Conservation (phyloP, 176 grass and related monocot genomes). For the Eremochloa ophiuroides region DNA sequence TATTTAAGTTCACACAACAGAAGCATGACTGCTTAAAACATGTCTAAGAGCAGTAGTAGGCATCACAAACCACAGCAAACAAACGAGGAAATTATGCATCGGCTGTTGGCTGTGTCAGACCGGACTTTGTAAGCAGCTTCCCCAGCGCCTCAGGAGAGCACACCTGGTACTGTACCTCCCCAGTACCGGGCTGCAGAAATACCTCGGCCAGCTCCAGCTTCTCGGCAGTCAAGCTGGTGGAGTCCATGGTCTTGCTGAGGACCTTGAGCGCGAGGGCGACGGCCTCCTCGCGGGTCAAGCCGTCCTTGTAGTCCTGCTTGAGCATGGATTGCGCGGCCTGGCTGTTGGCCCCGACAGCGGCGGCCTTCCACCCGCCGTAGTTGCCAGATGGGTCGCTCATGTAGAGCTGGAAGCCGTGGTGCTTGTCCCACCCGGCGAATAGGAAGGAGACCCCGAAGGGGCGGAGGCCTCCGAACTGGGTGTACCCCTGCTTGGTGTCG, state of each 20-base stretch:
- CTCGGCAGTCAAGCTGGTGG: conserved; percentile 73
- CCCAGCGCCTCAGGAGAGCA: conserved; percentile 60
- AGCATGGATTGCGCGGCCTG: conserved; percentile 94
- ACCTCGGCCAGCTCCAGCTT: conserved; percentile 93
- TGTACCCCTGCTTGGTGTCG: conserved; percentile 95
- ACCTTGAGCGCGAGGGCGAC: conserved; percentile 82
- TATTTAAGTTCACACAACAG: conserved; percentile 40
- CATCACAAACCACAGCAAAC: conserved; percentile 29
- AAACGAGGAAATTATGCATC: conserved; percentile 51
- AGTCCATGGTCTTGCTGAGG: conserved; percentile 94
- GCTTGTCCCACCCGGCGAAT: conserved; percentile 90
- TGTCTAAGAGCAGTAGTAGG: conserved; percentile 35
- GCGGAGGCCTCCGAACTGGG: conserved; percentile 90
- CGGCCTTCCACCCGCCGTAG: conserved; percentile 89
- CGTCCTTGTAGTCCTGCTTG: conserved; percentile 91
- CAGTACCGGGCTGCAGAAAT: conserved; percentile 47
- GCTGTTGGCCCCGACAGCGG: conserved; percentile 84
- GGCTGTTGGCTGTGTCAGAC: conserved; percentile 54
- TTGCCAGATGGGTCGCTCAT: conserved; percentile 90
- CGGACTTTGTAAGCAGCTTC: conserved; percentile 59
- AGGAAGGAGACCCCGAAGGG: conserved; percentile 95
- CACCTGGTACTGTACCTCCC: conserved; percentile 86
- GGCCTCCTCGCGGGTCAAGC: conserved; percentile 73
- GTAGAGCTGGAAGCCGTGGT: conserved; percentile 88
- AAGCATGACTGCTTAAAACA: conserved; percentile 30